These are phyloP conservation scores for Obelidium mucronatum DNA, from an alignment of 192 early-diverging fungal species.

Conservation along the genomic window DNA sequence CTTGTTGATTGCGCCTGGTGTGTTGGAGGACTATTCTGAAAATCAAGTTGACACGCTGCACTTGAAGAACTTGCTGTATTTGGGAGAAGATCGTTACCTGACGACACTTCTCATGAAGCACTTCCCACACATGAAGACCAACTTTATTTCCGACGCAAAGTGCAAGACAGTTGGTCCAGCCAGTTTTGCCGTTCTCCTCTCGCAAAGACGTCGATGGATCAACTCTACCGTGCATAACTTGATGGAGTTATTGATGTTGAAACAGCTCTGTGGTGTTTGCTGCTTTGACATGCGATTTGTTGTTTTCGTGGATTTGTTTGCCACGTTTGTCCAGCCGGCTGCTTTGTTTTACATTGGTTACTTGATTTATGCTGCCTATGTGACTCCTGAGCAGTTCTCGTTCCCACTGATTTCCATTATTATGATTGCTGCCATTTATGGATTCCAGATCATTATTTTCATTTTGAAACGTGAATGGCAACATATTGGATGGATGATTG, in stretches of 20 bases:
- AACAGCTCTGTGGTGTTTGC: slow-evolving; percentile 93
- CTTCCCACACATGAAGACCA: slow-evolving; percentile 94
- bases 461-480: slow-evolving; percentile 70
- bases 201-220: slow-evolving; percentile 98
- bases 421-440: slow-evolving; percentile 65
- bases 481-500: slow-evolving; percentile 86
- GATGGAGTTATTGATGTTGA: slow-evolving; percentile 84
- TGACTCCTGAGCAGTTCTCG: slow-evolving; percentile 60
- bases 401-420: slow-evolving; percentile 13
- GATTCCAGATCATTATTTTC: slow-evolving; percentile 87
- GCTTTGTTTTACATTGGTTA: slow-evolving; percentile 65
- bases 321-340: slow-evolving; percentile 79
- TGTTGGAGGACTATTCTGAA: slow-evolving; percentile 88
- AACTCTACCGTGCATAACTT: slow-evolving; percentile 98
- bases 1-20: slow-evolving; percentile 78
- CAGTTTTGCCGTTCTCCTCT: slow-evolving; percentile 85
- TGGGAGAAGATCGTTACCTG: slow-evolving; percentile 97
- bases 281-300: slow-evolving; percentile 99
- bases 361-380: slow-evolving; percentile 72
- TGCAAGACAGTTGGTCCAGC: slow-evolving; percentile 93
- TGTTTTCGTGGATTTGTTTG: slow-evolving; percentile 91
- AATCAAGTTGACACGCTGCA: slow-evolving; percentile 95
- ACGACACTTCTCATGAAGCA: slow-evolving; percentile 98
- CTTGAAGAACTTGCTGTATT: slow-evolving; percentile 94
- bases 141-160: slow-evolving; percentile 89